Evolutionary conservation across 441 rosid genomes (phyloP), one percentile per base, ranked within the genome.

Genomic region (Kokia cookei): DNA sequence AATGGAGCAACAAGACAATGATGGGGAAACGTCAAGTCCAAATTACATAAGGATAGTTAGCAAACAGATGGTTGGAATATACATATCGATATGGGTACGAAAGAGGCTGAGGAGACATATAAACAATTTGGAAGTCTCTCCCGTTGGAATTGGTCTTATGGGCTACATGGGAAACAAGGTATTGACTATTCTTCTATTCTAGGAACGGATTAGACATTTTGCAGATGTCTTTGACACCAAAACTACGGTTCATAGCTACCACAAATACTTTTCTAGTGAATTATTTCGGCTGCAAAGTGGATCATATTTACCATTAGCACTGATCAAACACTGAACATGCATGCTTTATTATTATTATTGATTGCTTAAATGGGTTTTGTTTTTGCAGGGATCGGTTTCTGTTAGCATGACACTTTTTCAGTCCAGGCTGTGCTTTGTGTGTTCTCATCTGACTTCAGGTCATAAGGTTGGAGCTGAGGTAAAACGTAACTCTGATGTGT

Each of bases 151-250:
- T 72, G 99, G 99, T 40, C 90, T 96, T 37, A 96, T 96, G 99
- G 99, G 99, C 40, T 96, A 92, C 86, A 85, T 96, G 96, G 99
- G 99, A 79, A 96, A 96, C 88, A 96, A 96, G 97, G 99, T 96
- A 91, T 17, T 5, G 4, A 48, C 37, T 60, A 1, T 57, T 71
- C 59, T 65, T 76, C 75, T 35, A 32, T 35, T 57, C 50, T 69
- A 45, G 3, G 59, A 69, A 22, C 9, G 37, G 3, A 51, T 29
- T 55, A 75, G 40, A 50, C 42, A 22, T 47, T 32, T 62, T 74
- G 71, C 47, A 48, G 51, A 71, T 55, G 45, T 73, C 12, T 53
- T 45, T 40, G 37, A 60, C 10, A 66, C 7, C 63, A 19, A 26
- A 65, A 24, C 14, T 35, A 35, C 14, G 32, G 19, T 22, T 70